Base-by-base conservation (phyloP, 305 asterid species). In the Andrographis paniculata region DNA sequence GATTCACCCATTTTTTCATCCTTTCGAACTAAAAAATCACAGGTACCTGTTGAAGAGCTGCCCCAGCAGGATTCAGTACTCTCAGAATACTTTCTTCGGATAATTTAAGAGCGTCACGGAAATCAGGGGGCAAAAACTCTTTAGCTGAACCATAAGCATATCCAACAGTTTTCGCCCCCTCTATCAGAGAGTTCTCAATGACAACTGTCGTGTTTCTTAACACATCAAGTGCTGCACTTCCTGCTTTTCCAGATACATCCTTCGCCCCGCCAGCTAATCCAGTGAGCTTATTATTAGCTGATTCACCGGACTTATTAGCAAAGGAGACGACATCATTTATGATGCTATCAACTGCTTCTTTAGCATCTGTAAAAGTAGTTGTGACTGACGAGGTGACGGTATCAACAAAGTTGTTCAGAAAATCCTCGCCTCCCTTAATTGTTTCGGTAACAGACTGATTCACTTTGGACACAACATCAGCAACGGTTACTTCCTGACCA, bases 51-150 rank as follows among this genome's bases (percentile, higher is more conserved):
- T 72, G 87, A 55, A 75, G 48, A 64, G 79, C 70, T 24, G 72
- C 60, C 45, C 82, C 87, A 44, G 75, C 69, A 24, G 91, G 93
- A 27, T 56, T 51, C 51, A 74, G 61, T 43, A 76, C 63, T 60
- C 65, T 69, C 4, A 37, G 12, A 43, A 73, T 60, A 28, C 45
- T 71, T 41, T 67, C 82, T 66, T 77, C 94, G 5, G 93, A 70
- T 24, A 57, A 68, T 53, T 59, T 65, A 41, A 88, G 64, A 20
- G 63, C 71, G 44, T 72, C 76, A 68, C 52, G 84, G 48, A 78
- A 47, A 36, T 80, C 86, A 31, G 60, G 59, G 46, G 97, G 97
- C 54, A 89, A 87, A 60, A 78, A 48, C 23, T 66, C 82, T 74
- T 84, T 88, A 23, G 69, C 75, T 22, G 82, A 72, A 54, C 67